Evolutionary conservation across 2,329 filamentous ascomycete species (phyloP), one percentile per base, ranked within the genome.

Genomic region (Aspergillus sp.): DNA sequence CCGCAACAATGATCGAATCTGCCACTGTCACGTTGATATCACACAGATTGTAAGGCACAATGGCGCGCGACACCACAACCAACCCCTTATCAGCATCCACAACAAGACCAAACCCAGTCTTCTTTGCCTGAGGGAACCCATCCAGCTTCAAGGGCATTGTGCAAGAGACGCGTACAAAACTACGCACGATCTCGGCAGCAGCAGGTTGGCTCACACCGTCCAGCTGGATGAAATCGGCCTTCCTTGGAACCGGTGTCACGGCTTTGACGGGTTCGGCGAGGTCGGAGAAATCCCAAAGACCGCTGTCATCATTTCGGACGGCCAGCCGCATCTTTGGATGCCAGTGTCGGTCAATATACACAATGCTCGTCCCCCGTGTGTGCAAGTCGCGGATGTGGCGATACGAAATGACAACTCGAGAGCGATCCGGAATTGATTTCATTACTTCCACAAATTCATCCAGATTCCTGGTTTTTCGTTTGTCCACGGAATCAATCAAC

Each of bases 21-120:
- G 95, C 95, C 66, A 99, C 96, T 13, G 95, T 98, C 67, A 99
- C 86, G 45, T 89, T 92, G 65, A 99, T 96, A 70, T 99, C 95
- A 76, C 93, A 98, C 34, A 99, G 85, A 73, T 99, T 92, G 70
- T 97, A 97, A 2, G 95, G 95, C 19, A 99, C 90, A 62, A 97
- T 91, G 2, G 96, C 93, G 70, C 95, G 82, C 1, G 95, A 98
- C 54, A 98, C 93, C 59, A 98, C 85, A 6, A 99, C 95, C 17
- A 99, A 82, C 17, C 95, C 95, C 78, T 97, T 93, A 60, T 96
- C 91, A 0, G 96, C 95, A 75, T 99, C 95, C 61, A 99, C 90
- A n/a, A 99, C 93, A 39, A 99, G 80, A 40, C 95, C 95, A 82
- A 96, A 97, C 1, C 95, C 95, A 78, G 92, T 95, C 77, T 96